These are phyloP conservation scores for Simplicillium sp. DNA, from an alignment of 2,329 filamentous ascomycete species.

Conservation along the genomic window DNA sequence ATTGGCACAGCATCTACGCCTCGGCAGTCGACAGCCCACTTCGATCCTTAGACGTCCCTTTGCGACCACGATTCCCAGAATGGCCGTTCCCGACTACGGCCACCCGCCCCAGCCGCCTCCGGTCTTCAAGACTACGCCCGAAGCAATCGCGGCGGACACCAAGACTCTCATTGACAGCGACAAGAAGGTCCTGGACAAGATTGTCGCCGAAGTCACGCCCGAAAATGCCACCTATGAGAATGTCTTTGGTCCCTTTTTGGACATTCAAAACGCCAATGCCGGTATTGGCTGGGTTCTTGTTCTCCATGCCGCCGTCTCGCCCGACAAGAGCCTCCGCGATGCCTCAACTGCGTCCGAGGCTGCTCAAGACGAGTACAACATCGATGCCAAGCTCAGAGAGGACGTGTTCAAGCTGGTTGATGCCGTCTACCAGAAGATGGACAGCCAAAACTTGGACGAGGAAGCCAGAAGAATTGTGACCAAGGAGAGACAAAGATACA, in stretches of 20 bases:
- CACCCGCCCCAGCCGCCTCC: slow-evolving; percentile 71
- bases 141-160: slow-evolving; percentile 57
- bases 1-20: slow-evolving; percentile 45
- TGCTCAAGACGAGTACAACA: slow-evolving; percentile 65
- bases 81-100: slow-evolving; percentile 59
- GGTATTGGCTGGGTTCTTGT: slow-evolving; percentile 57
- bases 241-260: slow-evolving; percentile 57
- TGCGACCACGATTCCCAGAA: slow-evolving; percentile 38
- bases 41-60: slow-evolving; percentile 21
- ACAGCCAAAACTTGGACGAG: slow-evolving; percentile 48
- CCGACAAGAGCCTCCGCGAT: slow-evolving; percentile 57
- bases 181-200: slow-evolving; percentile 54
- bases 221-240: slow-evolving; percentile 43
- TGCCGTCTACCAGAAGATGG: slow-evolving; percentile 41
- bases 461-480: slow-evolving; percentile 66
- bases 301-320: slow-evolving; percentile 74
- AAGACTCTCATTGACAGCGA: slow-evolving; percentile 55
- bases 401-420: slow-evolving; percentile 65
- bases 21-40: slow-evolving; percentile 20
- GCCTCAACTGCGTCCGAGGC: slow-evolving; percentile 69
- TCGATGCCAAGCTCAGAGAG: slow-evolving; percentile 73
- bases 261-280: slow-evolving; percentile 58
- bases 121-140: slow-evolving; percentile 65
- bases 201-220: slow-evolving; percentile 51
- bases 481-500: slow-evolving; percentile 69